These are phyloP conservation scores for Priceomyces fermenticarens DNA, from an alignment of 805 yeast species.

Conservation along the genomic window DNA sequence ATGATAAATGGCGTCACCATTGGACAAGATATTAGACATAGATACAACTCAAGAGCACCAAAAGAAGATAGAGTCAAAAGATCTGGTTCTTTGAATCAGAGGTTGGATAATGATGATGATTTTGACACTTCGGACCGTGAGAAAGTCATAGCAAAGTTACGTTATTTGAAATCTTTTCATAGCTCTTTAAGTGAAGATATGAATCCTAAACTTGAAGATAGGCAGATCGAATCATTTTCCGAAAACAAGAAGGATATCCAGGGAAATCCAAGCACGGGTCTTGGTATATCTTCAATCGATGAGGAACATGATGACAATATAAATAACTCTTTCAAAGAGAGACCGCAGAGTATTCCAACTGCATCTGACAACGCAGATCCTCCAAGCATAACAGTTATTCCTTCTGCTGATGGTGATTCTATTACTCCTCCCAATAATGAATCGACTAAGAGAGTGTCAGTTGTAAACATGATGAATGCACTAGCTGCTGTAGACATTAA, in stretches of 20 bases:
- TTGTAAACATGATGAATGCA: constrained; percentile 27
- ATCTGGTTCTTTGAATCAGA: neutral
- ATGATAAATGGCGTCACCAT: constrained; percentile 32
- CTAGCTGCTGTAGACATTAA: constrained; percentile 18
- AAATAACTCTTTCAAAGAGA: neutral
- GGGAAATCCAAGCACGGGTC: constrained; percentile 5
- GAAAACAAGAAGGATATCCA: neutral
- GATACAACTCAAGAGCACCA: constrained; percentile 4
- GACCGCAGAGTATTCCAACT: neutral
- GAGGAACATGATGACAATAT: no score
- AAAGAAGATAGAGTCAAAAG: no score
- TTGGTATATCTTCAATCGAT: constrained; percentile 6
- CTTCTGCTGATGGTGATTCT: neutral
- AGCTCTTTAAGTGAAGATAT: constrained; percentile 19
- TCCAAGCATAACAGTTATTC: neutral
- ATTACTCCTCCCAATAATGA: neutral
- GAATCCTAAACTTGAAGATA: constrained; percentile 11
- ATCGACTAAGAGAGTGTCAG: constrained; percentile 15
- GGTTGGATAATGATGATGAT: no score
- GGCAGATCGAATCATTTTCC: constrained; percentile 13
- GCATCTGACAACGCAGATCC: neutral
- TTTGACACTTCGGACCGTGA: neutral
- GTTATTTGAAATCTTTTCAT: constrained; percentile 17
- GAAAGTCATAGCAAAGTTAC: neutral
- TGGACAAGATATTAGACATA: constrained; percentile 23